Base-by-base conservation (phyloP, 2,329 filamentous ascomycete species). In the Fusarium nanum region DNA sequence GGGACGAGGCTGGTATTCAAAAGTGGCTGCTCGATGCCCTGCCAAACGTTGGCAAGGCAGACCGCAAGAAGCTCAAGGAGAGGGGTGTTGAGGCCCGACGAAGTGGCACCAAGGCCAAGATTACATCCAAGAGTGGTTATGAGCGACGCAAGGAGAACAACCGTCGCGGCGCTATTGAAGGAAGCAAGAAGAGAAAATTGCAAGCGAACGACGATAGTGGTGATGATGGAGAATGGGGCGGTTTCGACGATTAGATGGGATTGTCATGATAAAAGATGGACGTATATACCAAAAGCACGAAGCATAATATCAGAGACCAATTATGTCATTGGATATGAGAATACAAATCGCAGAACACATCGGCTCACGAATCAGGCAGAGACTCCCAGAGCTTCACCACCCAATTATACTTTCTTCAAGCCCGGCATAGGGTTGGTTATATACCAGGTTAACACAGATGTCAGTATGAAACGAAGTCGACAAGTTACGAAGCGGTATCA, bases 21-120 rank as follows among this genome's bases (percentile, higher is more conserved):
- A 90, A 92, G 78, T 98, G 95, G 94, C 83, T 99, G 54, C 84
- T 98, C 7, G 92, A 97, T 77, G 91, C 93, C 5, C 84, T 99
- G 68, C 96, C 96, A 0, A 91, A 91, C 68, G 89, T 96, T 22
- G 90, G 85, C 74, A 98, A 98, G 85, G 89, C 91, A 53, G 92
- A 94, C 67, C 92, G 92, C 83, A 91, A 95, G 84, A 89, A 89
- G 77, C 80, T 99, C 71, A 97, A 93, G 84, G 89, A 89, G 77
- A 86, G 90, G 71, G 96, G 96, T 8, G 92, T 98, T 12, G 92
- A 94, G 79, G 90, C 89, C 5, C 85, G 94, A 45, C 77, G 84
- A 49, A 80, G 75, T 56, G 81, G 81, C 7, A 76, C 61, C 68
- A 74, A 79, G 76, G 86, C 88, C 23, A 89, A 89, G 77, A 98